These are phyloP conservation scores for Alternaria solani DNA, from an alignment of 2,329 filamentous ascomycete genomes.

Conservation along the genomic window DNA sequence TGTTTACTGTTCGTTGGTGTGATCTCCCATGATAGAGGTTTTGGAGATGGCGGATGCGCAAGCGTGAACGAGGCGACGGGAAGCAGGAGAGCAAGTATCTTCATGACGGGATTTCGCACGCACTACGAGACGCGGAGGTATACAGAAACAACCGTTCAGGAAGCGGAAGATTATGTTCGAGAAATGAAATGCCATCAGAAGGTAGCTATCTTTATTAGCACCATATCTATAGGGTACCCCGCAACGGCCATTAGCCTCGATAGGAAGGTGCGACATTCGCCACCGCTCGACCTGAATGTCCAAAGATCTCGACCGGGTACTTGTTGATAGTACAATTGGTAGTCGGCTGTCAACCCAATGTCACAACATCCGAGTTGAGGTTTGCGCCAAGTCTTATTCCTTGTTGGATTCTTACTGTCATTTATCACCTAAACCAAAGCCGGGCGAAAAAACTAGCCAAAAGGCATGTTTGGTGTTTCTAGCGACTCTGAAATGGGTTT, in stretches of 20 bases:
- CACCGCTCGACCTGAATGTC: background rate
- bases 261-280: slow-evolving; percentile 11
- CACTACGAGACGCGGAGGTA: background rate
- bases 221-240: background rate
- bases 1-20: slow-evolving; percentile 35
- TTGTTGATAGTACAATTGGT: background rate
- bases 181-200: background rate
- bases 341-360: background rate
- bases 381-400: background rate
- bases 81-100: slow-evolving; percentile 1
- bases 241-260: slow-evolving; percentile 7
- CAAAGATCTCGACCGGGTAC: background rate
- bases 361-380: background rate
- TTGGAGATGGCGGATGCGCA: background rate
- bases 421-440: background rate
- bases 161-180: background rate
- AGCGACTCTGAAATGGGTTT: background rate
- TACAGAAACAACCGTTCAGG: background rate
- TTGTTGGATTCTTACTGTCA: background rate
- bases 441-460: background rate
- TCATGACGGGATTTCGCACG: background rate
- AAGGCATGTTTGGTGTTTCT: background rate
- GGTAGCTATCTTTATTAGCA: background rate
- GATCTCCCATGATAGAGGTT: slow-evolving; percentile 27
- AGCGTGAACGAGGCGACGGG: background rate